Evolutionary conservation across 1,139 yeast species (phyloP).

Genomic region (Candida neerlandica): DNA sequence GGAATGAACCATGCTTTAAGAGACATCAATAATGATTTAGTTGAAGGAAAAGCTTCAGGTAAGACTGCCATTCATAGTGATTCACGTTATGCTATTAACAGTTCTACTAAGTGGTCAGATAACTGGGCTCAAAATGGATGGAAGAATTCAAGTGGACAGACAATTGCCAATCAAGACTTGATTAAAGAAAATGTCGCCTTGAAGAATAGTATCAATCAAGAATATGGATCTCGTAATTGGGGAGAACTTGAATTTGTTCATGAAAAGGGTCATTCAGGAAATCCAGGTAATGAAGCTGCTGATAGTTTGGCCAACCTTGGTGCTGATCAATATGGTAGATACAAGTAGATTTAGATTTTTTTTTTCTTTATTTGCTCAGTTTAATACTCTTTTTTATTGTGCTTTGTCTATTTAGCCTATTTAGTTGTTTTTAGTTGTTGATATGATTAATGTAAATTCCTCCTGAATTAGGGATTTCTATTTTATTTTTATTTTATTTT

Average conservation of each 20-base stretch:
- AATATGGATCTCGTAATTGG: slow-evolving; percentile 30
- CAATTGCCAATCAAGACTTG: slow-evolving; percentile 56
- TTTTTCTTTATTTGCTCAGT: too few species aligned
- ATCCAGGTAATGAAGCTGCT: slow-evolving; percentile 74
- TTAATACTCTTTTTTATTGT: too few species aligned
- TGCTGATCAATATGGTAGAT: slow-evolving; percentile 35
- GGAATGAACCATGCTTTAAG: slow-evolving; percentile 64
- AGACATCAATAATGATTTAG: slow-evolving; percentile 29
- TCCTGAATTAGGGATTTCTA: too few species aligned
- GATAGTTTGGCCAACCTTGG: slow-evolving; percentile 73
- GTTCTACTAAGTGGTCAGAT: slow-evolving; percentile 52
- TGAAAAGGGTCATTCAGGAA: slow-evolving; percentile 75
- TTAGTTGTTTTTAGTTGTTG: too few species aligned
- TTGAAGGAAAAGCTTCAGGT: slow-evolving; percentile 7
- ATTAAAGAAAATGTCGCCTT: slow-evolving; percentile 34
- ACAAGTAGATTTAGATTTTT: background rate
- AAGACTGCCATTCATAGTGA: slow-evolving; percentile 52
- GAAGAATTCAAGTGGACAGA: slow-evolving; percentile 43
- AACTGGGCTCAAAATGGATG: slow-evolving; percentile 60
- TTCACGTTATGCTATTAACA: slow-evolving; percentile 55
- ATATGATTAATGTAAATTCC: too few species aligned
- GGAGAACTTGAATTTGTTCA: slow-evolving; percentile 46
- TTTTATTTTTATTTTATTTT: too few species aligned
- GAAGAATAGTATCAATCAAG: slow-evolving; percentile 29
- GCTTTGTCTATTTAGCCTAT: too few species aligned